These are phyloP conservation scores for Tuber magnatum DNA, from an alignment of 495 filamentous ascomycete genomes.

Conservation along the genomic window DNA sequence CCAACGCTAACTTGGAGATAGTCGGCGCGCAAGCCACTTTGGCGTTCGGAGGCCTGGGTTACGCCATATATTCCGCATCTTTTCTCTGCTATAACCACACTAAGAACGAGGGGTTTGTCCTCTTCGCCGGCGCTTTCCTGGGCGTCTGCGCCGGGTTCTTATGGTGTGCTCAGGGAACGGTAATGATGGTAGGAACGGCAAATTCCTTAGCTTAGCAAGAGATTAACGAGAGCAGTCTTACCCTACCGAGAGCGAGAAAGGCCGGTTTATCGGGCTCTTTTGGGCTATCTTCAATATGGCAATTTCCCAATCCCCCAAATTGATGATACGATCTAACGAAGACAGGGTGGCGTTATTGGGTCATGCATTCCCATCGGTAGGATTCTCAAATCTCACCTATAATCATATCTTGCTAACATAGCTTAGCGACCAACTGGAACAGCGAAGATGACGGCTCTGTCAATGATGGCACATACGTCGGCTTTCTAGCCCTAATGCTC, in stretches of 20 bases:
- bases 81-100: slow-evolving; percentile 79
- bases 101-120: slow-evolving; percentile 65
- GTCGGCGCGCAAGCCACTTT: slow-evolving; percentile 69
- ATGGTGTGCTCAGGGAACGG: slow-evolving; percentile 87
- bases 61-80: slow-evolving; percentile 71
- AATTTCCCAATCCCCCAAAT: not conserved
- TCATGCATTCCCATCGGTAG: slow-evolving; percentile 50
- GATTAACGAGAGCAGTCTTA: slow-evolving; percentile 51
- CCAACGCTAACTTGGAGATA: slow-evolving; percentile 47
- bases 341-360: slow-evolving; percentile 73
- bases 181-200: slow-evolving; percentile 62
- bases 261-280: slow-evolving; percentile 81
- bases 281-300: slow-evolving; percentile 89
- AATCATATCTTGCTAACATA: slow-evolving; percentile 1
- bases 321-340: not conserved
- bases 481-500: slow-evolving; percentile 81
- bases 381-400: not conserved
- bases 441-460: slow-evolving; percentile 51
- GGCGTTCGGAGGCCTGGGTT: slow-evolving; percentile 75
- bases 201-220: not conserved
- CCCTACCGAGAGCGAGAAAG: slow-evolving; percentile 72
- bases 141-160: slow-evolving; percentile 76
- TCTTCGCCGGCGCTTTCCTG: slow-evolving; percentile 67
- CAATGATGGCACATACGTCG: slow-evolving; percentile 80
- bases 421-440: slow-evolving; percentile 30